phyloP scores from a whole-genome alignment of 1,139 yeast species.

The Yamadazyma friedrichii region DNA sequence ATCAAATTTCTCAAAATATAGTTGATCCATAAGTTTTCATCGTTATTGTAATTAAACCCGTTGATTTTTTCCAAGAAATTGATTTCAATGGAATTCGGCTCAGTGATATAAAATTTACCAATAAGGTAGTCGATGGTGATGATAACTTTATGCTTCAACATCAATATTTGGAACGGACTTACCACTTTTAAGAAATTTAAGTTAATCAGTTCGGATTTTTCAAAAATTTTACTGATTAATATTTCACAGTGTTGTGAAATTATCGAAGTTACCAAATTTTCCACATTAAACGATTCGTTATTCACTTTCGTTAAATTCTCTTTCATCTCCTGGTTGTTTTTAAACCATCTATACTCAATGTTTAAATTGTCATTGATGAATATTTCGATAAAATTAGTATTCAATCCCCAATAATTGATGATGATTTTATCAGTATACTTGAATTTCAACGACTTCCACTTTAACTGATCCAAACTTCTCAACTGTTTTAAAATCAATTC shows the following conservation, averaged over 20 bases:
- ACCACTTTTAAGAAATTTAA: conserved; percentile 16
- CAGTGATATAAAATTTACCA: conserved; percentile 43
- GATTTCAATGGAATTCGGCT: conserved; percentile 43
- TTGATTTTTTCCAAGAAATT: conserved; percentile 36
- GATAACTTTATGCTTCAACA: conserved; percentile 37
- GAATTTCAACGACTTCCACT: conserved; percentile 70
- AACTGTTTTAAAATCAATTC: conserved; percentile 74
- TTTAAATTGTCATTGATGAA: conserved; percentile 57
- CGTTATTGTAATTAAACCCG: conserved; percentile 21
- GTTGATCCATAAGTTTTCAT: conserved; percentile 33
- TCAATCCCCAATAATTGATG: conserved; percentile 66
- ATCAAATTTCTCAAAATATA: conserved; percentile 38
- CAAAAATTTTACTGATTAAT: conserved; percentile 25
- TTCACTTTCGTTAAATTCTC: conserved; percentile 7
- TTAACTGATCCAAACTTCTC: conserved; percentile 49
- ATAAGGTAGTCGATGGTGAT: conserved; percentile 47
- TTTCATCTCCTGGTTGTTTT: conserved; percentile 40
- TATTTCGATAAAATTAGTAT: conserved; percentile 57
- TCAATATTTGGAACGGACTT: conserved; percentile 36
- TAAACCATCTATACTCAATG: conserved; percentile 66
- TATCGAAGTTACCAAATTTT: conserved; percentile 31
- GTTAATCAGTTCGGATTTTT: conserved; percentile 6
- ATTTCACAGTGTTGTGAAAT: conserved; percentile 40
- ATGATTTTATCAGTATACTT: conserved; percentile 51
- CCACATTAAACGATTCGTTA: conserved; percentile 31